These are phyloP conservation scores for Vicia faba DNA, from an alignment of 306 rosid genomes.

Conservation along the genomic window DNA sequence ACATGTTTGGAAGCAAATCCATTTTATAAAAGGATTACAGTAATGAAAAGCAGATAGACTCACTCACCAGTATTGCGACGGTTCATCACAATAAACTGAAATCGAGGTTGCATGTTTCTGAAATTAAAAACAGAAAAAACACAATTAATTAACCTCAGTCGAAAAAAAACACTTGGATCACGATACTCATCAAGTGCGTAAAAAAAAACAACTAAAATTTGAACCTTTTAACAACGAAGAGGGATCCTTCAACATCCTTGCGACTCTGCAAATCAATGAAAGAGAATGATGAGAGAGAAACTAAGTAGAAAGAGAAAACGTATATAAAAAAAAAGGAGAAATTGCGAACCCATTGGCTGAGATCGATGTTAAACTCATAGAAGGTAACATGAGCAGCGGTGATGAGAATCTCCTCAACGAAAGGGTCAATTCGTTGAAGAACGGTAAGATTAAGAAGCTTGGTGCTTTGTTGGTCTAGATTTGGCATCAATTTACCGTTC, in stretches of 20 bases:
- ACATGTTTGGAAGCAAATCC: not conserved
- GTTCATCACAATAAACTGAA: conserved; percentile 69
- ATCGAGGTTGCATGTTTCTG: conserved; percentile 61
- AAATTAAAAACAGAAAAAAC: conserved; percentile 26
- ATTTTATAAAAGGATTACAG: not conserved
- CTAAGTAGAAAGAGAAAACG: not conserved
- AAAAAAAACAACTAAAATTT: not conserved
- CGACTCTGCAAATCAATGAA: conserved; percentile 51
- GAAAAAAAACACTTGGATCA: conserved; percentile 15
- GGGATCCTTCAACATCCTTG: conserved; percentile 68
- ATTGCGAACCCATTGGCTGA: conserved; percentile 55
- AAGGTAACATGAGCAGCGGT: conserved; percentile 69
- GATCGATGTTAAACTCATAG: conserved; percentile 64
- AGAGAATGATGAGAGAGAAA: not conserved
- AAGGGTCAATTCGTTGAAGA: conserved; percentile 64
- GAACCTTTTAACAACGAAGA: conserved; percentile 62
- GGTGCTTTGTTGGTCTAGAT: conserved; percentile 61
- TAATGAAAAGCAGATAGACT: conserved; percentile 16
- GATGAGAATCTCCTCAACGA: conserved; percentile 60
- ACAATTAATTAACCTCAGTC: conserved; percentile 14
- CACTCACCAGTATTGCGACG: conserved; percentile 65
- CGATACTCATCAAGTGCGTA: not conserved
- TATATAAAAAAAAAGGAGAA: not conserved
- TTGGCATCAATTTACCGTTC: conserved; percentile 62
- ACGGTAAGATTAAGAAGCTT: conserved; percentile 66